A percentile compares a stretch with the other conserved stretches of the same genome.
Evolutionary conservation across 78 protist genomes (phyloP).

Genomic region (Diacronema lutheri): DNA sequence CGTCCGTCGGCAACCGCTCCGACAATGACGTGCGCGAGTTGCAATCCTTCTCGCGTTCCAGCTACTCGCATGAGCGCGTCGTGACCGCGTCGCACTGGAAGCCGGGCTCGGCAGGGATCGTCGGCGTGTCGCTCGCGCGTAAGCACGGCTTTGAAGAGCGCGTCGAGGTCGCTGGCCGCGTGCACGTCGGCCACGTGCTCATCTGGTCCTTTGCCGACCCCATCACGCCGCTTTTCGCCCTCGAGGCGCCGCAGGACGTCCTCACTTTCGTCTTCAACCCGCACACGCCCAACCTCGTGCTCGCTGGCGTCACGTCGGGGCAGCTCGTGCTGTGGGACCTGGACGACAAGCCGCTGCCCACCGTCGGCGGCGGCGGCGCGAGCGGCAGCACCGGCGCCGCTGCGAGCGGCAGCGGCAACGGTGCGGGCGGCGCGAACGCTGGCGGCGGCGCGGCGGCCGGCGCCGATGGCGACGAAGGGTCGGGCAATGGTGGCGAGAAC

Average conservation of each 20-base stretch:
- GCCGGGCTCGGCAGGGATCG: not conserved
- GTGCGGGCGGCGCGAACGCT: not conserved
- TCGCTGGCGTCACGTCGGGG: slow-evolving; percentile 16
- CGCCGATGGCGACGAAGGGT: not conserved
- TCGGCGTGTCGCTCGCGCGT: slow-evolving; percentile 20
- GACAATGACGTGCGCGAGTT: slow-evolving; percentile 17
- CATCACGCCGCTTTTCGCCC: slow-evolving; percentile 40
- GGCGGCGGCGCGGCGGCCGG: not conserved
- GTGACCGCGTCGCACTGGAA: not conserved
- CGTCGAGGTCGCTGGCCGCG: slow-evolving; percentile 22
- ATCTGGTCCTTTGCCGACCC: slow-evolving; percentile 49
- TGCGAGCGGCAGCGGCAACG: not conserved
- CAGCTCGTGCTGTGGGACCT: slow-evolving; percentile 9
- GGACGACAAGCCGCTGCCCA: not conserved
- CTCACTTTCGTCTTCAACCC: slow-evolving; percentile 30
- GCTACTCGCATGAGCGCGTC: slow-evolving; percentile 7
- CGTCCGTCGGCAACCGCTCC: slow-evolving; percentile 32
- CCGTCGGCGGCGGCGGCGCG: not conserved
- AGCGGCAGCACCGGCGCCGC: not conserved
- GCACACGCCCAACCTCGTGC: not conserved
- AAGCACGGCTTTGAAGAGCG: slow-evolving; percentile 15
- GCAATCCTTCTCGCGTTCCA: slow-evolving; percentile 12
- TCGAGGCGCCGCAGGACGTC: slow-evolving; percentile 33
- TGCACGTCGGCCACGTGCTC: slow-evolving; percentile 7
- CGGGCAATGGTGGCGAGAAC: not conserved